Conservation (phyloP, 2,329 filamentous ascomycete genomes). For the Claviceps cyperi region DNA sequence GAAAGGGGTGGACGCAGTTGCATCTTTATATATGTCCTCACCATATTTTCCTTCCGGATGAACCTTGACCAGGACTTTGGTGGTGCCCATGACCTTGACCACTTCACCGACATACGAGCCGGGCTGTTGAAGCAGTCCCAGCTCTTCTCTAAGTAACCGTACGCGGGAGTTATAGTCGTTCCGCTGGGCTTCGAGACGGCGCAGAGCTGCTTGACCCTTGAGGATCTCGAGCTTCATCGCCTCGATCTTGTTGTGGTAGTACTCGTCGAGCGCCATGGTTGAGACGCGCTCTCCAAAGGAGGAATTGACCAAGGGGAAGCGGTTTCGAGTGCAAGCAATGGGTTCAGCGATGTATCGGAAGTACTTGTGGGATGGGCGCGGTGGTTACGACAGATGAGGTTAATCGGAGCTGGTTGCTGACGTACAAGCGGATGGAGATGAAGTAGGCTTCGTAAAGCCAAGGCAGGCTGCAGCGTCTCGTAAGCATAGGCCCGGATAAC, state of each 20-base stretch:
- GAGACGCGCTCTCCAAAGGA: not conserved
- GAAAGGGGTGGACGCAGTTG: too few relatives aligned
- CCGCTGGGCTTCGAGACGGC: slow-evolving; percentile 88
- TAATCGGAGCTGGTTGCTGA: not conserved
- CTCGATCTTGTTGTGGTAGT: slow-evolving; percentile 99
- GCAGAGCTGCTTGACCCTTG: slow-evolving; percentile 89
- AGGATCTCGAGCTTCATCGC: slow-evolving; percentile 99
- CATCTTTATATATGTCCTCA: slow-evolving; percentile 27
- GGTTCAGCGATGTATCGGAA: too few relatives aligned
- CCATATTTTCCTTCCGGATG: slow-evolving; percentile 99
- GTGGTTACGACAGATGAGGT: not conserved
- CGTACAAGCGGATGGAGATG: slow-evolving; percentile 3
- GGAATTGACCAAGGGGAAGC: not conserved
- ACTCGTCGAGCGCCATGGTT: slow-evolving; percentile 95
- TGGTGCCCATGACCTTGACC: slow-evolving; percentile 99
- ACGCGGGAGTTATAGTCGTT: slow-evolving; percentile 99
- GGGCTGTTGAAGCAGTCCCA: slow-evolving; percentile 89
- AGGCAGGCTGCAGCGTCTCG: slow-evolving; percentile 10
- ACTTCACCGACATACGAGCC: slow-evolving; percentile 98
- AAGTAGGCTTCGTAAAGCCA: slow-evolving; percentile 6
- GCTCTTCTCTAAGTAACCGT: slow-evolving; percentile 83
- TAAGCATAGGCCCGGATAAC: slow-evolving; percentile 7
- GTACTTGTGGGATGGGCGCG: not conserved
- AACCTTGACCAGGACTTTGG: slow-evolving; percentile 97
- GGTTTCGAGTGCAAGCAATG: not conserved